phyloP scores from a whole-genome alignment of 2,329 filamentous ascomycete genomes.

The Hymenoscyphus occultus region DNA sequence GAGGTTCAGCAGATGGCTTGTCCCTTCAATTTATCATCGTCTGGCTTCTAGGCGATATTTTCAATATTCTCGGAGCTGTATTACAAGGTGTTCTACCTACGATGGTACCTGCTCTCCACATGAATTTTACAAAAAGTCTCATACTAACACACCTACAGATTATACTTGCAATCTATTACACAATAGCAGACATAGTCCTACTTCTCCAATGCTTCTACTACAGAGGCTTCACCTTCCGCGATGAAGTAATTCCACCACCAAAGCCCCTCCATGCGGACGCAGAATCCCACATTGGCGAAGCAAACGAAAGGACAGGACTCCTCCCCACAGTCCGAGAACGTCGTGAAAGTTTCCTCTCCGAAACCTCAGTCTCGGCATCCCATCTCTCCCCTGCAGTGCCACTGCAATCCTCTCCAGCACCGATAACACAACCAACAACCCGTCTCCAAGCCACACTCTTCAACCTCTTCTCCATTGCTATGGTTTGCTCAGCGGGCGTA shows the following conservation, averaged over 20 bases:
- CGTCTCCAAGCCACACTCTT: constrained; percentile 60
- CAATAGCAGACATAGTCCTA: constrained; percentile 84
- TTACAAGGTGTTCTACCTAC: constrained; percentile 89
- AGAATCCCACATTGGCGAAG: constrained; percentile 36
- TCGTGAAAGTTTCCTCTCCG: constrained; percentile 55
- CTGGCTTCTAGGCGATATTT: constrained; percentile 92
- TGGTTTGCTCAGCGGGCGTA: constrained; percentile 81
- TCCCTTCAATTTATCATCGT: constrained; percentile 89
- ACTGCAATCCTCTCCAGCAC: constrained; percentile 46
- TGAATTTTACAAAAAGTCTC: background rate
- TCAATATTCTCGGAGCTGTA: constrained; percentile 92
- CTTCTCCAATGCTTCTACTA: constrained; percentile 94
- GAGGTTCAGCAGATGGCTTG: constrained; percentile 80
- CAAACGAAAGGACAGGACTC: constrained; percentile 53
- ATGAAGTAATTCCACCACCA: constrained; percentile 46
- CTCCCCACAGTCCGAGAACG: constrained; percentile 44
- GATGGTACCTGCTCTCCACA: constrained; percentile 57
- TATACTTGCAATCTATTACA: constrained; percentile 92
- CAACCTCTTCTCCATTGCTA: constrained; percentile 71
- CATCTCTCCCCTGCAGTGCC: constrained; percentile 83
- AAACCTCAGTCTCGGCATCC: constrained; percentile 53
- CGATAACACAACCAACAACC: constrained; percentile 48
- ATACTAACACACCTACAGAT: constrained; percentile 47
- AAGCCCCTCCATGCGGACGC: constrained; percentile 37
- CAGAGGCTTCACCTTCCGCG: constrained; percentile 70